Evolutionary conservation across 768 basidiomycete species (phyloP), one percentile per base, ranked within the genome.

Genomic region (Tulasnella sp.): DNA sequence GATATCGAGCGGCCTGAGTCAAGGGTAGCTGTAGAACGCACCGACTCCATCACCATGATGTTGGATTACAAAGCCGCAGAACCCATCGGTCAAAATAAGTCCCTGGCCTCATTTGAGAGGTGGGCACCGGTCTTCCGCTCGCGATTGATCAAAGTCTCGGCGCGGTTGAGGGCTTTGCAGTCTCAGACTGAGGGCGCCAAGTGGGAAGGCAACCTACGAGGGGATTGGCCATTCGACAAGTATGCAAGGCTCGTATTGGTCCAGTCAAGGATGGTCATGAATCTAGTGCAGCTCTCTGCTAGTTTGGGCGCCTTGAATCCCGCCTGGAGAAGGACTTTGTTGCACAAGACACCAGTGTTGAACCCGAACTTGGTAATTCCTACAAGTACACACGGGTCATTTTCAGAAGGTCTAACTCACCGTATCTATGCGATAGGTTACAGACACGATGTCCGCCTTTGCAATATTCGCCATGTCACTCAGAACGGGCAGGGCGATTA

Each of bases 281-380:
- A 67, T 48, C 65, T 77, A n/a, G 67, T 70, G 0, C 72, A 73
- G 68, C 69, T 76, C 3, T 73, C 68, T 1, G 69, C 72, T 4
- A 71, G 79, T 0, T 70, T 80, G 17, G 63, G 67, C 1, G 70
- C 77, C 17, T 66, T 81, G 29, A 72, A 77, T 25, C 70, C 70
- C 0, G 63, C 68, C 15, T 76, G 76, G 74, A 68, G 75, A 21
- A 67, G 68, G 25, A 60, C 63, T 5, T 71, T 79, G 52, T 67
- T 77, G 0, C 72, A 73, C 29, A 68, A 70, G 50, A 79, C 77
- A 1, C 73, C 75, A 31, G 73, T 78, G 56, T 70, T 82, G 42
- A 78, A 82, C 64, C 80, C 81, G 0, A 74, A 76, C 63, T 78
- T 81, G 62, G 79, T 78, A 60, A 62, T 74, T 3, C 5, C 24